These are phyloP conservation scores for Blastocystis hominis DNA, from an alignment of 352 stramenopile species.

Conservation along the genomic window DNA sequence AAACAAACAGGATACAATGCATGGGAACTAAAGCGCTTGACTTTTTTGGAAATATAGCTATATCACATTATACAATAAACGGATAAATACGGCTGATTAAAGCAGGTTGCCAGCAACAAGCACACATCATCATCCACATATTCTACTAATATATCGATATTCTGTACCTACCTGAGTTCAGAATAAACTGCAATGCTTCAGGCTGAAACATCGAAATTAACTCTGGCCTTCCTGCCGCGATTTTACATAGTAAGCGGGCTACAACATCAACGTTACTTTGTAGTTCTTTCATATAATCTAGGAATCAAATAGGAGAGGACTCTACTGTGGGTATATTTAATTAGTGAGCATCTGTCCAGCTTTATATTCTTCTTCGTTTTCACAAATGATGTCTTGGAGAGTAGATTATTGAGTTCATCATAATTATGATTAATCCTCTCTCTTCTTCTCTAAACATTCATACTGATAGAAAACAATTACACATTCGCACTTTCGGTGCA, in stretches of 20 bases:
- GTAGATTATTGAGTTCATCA: background rate
- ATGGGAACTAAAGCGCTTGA: too few species aligned
- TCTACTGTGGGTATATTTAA: background rate
- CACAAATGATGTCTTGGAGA: background rate
- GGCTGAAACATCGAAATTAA: background rate
- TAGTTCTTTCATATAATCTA: slow-evolving; percentile 18
- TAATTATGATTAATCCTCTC: slow-evolving; percentile 11
- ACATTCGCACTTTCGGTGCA: background rate
- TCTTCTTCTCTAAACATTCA: background rate
- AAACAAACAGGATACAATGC: too few species aligned
- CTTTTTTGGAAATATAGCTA: too few species aligned
- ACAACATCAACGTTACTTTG: background rate
- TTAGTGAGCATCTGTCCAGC: background rate
- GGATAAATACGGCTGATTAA: background rate
- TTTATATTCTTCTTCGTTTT: background rate
- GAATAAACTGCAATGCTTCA: background rate
- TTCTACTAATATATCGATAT: background rate
- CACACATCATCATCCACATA: slow-evolving; percentile 20
- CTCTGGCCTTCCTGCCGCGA: background rate
- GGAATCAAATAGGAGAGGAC: background rate
- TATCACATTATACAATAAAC: too few species aligned
- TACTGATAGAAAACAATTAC: background rate
- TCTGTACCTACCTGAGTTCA: background rate
- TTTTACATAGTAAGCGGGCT: background rate
- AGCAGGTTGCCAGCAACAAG: background rate